Conservation (phyloP, 768 basidiomycete species). For the Podaxis pistillaris region DNA sequence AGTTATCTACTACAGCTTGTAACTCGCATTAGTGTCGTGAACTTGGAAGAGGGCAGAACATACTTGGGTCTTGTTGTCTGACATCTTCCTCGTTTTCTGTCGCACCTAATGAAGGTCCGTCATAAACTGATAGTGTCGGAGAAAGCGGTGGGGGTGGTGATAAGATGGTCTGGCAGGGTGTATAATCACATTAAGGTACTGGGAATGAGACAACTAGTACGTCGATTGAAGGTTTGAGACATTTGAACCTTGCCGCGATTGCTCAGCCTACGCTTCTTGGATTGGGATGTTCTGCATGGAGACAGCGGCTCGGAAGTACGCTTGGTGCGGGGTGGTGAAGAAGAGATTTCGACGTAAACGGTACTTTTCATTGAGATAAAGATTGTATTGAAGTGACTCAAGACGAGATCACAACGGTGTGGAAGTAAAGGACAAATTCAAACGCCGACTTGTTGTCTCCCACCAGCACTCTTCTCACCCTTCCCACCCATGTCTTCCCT, state of each 20-base stretch:
- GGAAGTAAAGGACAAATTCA: conserved; percentile 27
- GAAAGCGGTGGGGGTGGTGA: conserved; percentile 12
- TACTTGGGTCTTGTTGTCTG: neutral
- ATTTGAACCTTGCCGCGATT: conserved; percentile 7
- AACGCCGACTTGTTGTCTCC: conserved; percentile 27
- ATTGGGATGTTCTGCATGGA: neutral
- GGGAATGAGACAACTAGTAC: neutral
- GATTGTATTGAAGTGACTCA: neutral
- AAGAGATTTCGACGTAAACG: conserved; percentile 1
- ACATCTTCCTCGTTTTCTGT: neutral
- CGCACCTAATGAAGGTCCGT: neutral
- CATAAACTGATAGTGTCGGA: conserved; percentile 24
- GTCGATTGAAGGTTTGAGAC: neutral
- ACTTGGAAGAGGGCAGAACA: neutral
- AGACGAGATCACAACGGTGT: conserved; percentile 7
- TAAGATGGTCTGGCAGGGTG: neutral
- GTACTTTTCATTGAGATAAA: neutral
- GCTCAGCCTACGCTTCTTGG: neutral
- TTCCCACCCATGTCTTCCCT: conserved; percentile 55
- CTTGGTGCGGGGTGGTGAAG: neutral
- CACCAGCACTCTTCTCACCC: conserved; percentile 23
- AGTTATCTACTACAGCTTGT: conserved; percentile 14
- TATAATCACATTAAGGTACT: neutral
- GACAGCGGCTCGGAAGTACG: neutral
- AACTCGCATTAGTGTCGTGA: conserved; percentile 10